Evolutionary conservation across 306 rosid genomes (phyloP), one percentile per base, ranked within the genome.

Genomic region (Arachis hypogaea): DNA sequence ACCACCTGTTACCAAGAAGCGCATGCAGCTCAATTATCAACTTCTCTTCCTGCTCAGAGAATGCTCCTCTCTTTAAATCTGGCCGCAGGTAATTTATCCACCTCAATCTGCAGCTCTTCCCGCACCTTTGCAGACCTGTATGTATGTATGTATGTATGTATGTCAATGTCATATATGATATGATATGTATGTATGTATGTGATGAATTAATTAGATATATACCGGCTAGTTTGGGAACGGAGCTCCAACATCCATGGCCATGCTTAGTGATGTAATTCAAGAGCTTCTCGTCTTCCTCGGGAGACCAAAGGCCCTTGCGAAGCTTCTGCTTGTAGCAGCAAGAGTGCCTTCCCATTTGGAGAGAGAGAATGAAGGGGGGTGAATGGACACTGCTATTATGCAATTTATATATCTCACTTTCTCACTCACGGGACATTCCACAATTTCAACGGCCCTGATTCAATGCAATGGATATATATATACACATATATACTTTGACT

Each of bases 211-310:
- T 59, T 36, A 12, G 0, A 57, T 12, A 45, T 64, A 9, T 80
- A 93, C 98, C 97, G 44, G 98, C 94, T 9, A 91, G 86, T 76
- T 93, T 93, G 58, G 98, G 97, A 79, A 93, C 98, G 9, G 97
- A 87, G 61, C 98, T 93, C 98, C 98, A 93, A 77, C 98, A 93
- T 72, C 98, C 98, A 91, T 87, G 98, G 59, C 98, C 98, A 81
- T 91, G 85, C 62, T 86, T 86, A 41, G 96, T 93, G 80, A 93
- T 91, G 66, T 91, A 91, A 83, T 82, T 85, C 79, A 89, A 80
- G 56, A 93, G 98, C 82, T 93, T 93, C 78, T 93, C 98, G 52
- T 93, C 98, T 86, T 93, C 98, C 78, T 93, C 98, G 1, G 98
- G 97, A 30, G 98, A 93, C 98, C 98, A 93, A 50, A 93, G 92